Evolutionary conservation across 768 basidiomycete genomes (phyloP).

Genomic region (Kwoniella sp.): DNA sequence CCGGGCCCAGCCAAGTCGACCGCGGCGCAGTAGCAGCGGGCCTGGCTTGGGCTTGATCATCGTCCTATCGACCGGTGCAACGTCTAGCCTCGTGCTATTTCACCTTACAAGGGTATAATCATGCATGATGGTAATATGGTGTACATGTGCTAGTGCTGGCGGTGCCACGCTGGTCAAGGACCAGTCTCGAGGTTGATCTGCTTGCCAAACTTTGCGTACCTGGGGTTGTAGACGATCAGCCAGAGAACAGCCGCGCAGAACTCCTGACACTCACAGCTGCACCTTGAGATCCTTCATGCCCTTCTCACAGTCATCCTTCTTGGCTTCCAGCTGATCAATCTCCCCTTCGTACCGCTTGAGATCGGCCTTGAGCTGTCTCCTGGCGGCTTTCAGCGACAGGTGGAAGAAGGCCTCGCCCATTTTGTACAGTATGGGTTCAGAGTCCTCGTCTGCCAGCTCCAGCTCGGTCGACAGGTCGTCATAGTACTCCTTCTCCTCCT

Average conservation of each 20-base stretch:
- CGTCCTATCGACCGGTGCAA: too few species aligned
- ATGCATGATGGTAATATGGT: slow-evolving; percentile 10
- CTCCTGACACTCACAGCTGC: slow-evolving; percentile 35
- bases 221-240: background rate
- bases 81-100: too few species aligned
- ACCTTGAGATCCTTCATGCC: slow-evolving; percentile 51
- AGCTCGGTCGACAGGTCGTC: slow-evolving; percentile 84
- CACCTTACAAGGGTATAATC: slow-evolving; percentile 13
- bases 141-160: background rate
- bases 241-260: background rate
- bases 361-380: slow-evolving; percentile 42
- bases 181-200: slow-evolving; percentile 77
- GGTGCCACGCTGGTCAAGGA: background rate
- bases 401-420: slow-evolving; percentile 86
- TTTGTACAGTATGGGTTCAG: slow-evolving; percentile 74
- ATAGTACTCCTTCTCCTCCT: slow-evolving; percentile 93
- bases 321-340: slow-evolving; percentile 34
- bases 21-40: too few species aligned
- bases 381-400: slow-evolving; percentile 63
- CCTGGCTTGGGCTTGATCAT: too few species aligned
- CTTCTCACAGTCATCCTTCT: slow-evolving; percentile 43
- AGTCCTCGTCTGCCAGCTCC: slow-evolving; percentile 72
- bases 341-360: slow-evolving; percentile 34
- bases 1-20: too few species aligned
- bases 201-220: slow-evolving; percentile 84